Conservation (phyloP, 2,329 filamentous ascomycete species). For the Pestalotiopsis fici region DNA sequence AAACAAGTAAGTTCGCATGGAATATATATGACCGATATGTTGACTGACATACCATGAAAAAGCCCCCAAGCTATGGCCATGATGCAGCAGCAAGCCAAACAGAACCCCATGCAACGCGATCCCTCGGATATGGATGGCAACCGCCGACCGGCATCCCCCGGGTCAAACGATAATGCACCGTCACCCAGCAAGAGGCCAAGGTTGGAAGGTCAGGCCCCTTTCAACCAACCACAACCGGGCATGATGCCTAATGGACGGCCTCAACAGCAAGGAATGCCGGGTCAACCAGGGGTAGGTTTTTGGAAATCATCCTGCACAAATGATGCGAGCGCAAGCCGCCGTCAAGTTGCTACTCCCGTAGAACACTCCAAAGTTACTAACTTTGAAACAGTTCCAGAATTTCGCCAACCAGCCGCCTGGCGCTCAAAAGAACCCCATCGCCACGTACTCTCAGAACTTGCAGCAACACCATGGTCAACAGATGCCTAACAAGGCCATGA, state of each 20-base stretch:
- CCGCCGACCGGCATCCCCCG: constrained; percentile 79
- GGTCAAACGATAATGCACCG: constrained; percentile 81
- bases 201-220: constrained; percentile 71
- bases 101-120: constrained; percentile 84
- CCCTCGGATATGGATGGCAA: constrained; percentile 85
- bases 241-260: constrained; percentile 76
- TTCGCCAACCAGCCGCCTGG: constrained; percentile 56
- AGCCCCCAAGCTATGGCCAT: constrained; percentile 72
- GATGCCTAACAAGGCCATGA: constrained; percentile 81
- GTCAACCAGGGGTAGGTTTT: constrained; percentile 68
- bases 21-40: background rate
- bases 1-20: constrained; percentile 57
- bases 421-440: constrained; percentile 80
- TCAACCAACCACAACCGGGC: constrained; percentile 69
- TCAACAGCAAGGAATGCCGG: constrained; percentile 65
- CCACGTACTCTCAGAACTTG: constrained; percentile 83
- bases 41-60: background rate
- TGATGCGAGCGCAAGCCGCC: constrained; percentile 31
- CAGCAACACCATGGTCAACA: constrained; percentile 79
- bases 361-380: constrained; percentile 75
- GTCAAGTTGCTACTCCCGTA: constrained; percentile 66
- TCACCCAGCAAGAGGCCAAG: constrained; percentile 91
- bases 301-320: constrained; percentile 23
- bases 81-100: constrained; percentile 66
- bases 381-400: constrained; percentile 72